Evolutionary conservation across 2,329 filamentous ascomycete species (phyloP), one percentile per base, ranked within the genome.

Genomic region (Stenocarpella maydis): DNA sequence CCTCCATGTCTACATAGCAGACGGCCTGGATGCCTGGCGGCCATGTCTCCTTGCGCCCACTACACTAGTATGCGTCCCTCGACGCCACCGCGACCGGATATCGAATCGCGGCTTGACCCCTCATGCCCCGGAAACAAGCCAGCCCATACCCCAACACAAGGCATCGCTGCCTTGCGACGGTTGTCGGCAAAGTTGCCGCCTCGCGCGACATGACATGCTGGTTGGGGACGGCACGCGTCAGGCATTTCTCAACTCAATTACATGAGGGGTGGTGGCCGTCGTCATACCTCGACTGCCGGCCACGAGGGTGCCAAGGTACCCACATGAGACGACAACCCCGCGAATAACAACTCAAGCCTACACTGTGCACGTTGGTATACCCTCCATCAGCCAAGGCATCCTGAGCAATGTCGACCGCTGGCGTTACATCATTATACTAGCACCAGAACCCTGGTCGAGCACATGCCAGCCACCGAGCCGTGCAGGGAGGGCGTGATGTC

Each of bases 111-210:
- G 34, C 55, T 24, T 65, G 58, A 68, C 60, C 58, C 69, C 65
- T 65, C 69, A 60, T 50, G n/a, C 39, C 17, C 65, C 66, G 69
- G 69, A 65, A 65, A 55, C 52, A 53, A 45, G 34, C 41, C 65
- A 50, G 65, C 49, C 34, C 19, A 24, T 52, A 54, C 65, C 47
- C 65, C 52, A 68, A 41, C 49, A 65, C 66, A 65, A 71, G 69
- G 53, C 69, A 71, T 55, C 66, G 69, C 66, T 71, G 69, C 68
- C 66, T 49, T 64, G 47, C 47, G 39, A 45, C 28, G 41, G 53
- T 45, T 63, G 54, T 55, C 47, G 47, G 39, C 52, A 55, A 34
- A 43, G 61, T 53, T 31, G 14, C 41, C 17, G 39, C 47, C 65
- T 50, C 37, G 31, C 50, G 34, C 52, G 31, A 52, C 28, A 68